Conservation (phyloP, 2,329 filamentous ascomycete genomes). For the Aspergillus sp. region DNA sequence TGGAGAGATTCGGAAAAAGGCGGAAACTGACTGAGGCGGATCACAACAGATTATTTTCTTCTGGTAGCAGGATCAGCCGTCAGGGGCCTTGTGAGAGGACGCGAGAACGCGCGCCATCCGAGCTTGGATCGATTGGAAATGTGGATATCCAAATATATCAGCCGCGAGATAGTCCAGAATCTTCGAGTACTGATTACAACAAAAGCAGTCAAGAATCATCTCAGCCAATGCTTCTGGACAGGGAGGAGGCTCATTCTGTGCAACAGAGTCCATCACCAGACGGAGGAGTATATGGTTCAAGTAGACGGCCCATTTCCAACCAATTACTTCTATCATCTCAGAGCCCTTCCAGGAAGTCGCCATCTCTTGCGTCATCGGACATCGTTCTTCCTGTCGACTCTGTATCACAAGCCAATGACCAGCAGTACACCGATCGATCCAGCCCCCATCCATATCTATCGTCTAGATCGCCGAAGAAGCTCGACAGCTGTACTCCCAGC, state of each 20-base stretch:
- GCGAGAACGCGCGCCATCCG: constrained; percentile 2
- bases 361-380: neutral
- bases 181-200: neutral
- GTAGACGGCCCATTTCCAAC: neutral
- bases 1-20: constrained; percentile 29
- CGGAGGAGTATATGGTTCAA: neutral
- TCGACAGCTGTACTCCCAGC: neutral
- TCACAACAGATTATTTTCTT: constrained; percentile 15
- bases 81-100: constrained; percentile 1
- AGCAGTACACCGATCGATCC: neutral
- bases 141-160: constrained; percentile 20
- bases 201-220: constrained; percentile 15
- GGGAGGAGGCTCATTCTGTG: constrained; percentile 9
- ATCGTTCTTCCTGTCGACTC: neutral
- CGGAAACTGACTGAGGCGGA: constrained; percentile 28
- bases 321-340: neutral
- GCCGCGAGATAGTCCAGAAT: constrained; percentile 7
- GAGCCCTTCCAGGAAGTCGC: neutral
- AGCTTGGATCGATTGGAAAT: constrained; percentile 5
- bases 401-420: too few relatives aligned
- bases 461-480: neutral
- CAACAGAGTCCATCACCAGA: constrained; percentile 1
- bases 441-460: neutral
- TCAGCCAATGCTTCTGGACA: constrained; percentile 30
- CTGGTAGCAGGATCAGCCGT: constrained; percentile 1